Evolutionary conservation across 768 basidiomycete species (phyloP).

Genomic region (Termitomyces sp.): DNA sequence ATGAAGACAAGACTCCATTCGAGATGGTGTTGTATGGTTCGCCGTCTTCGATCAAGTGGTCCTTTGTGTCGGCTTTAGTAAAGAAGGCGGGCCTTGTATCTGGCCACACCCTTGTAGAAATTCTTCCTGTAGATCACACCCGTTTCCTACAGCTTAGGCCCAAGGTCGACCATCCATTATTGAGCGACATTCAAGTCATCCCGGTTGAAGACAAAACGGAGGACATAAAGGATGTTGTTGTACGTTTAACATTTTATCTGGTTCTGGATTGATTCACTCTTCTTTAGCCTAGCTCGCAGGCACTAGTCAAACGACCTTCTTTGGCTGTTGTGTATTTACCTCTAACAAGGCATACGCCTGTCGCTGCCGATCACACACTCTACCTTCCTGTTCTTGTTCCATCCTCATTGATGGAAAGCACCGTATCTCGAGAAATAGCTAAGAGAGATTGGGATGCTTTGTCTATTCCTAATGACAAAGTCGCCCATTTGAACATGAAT

Average conservation of each 20-base stretch:
- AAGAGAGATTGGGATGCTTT: constrained; percentile 39
- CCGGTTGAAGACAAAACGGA: constrained; percentile 34
- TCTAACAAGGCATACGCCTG: constrained; percentile 27
- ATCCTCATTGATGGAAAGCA: constrained; percentile 11
- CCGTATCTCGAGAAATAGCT: constrained; percentile 22
- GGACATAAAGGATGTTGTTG: constrained; percentile 14
- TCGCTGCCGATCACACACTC: constrained; percentile 27
- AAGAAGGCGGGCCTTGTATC: constrained; percentile 44
- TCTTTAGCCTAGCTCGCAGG: constrained; percentile 36
- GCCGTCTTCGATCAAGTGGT: constrained; percentile 54
- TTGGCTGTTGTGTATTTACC: constrained; percentile 69
- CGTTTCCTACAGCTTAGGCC: constrained; percentile 25
- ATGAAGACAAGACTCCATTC: constrained; percentile 34
- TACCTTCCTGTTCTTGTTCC: constrained; percentile 58
- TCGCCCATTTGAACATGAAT: constrained; percentile 29
- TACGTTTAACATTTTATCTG: constrained; percentile 28
- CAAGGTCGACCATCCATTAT: constrained; percentile 17
- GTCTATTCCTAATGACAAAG: constrained; percentile 32
- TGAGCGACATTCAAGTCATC: constrained; percentile 23
- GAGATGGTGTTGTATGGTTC: constrained; percentile 66
- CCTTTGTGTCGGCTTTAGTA: constrained; percentile 52
- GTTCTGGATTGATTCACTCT: constrained; percentile 28
- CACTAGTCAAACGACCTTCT: constrained; percentile 40
- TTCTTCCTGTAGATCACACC: constrained; percentile 17
- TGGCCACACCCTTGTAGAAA: constrained; percentile 24